Evolutionary conservation across 441 rosid genomes (phyloP).

Genomic region (Syzygium syzygioides): DNA sequence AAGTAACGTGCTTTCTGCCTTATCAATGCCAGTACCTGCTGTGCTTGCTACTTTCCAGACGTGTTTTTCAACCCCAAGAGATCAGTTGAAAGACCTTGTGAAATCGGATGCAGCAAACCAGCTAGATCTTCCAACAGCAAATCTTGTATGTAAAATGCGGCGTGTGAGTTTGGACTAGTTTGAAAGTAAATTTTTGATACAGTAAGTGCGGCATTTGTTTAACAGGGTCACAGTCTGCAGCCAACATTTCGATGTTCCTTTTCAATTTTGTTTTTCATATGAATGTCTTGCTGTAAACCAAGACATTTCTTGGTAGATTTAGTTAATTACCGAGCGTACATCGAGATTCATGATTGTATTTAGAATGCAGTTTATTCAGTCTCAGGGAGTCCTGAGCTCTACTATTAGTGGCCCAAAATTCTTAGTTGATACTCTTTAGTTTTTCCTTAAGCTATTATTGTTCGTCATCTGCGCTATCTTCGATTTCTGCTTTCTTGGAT

Average conservation of each 20-base stretch:
- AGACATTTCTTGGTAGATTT: not conserved
- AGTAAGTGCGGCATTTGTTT: not conserved
- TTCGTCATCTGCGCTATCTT: not conserved
- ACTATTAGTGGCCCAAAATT: not conserved
- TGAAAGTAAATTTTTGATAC: not conserved
- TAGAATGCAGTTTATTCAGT: not conserved
- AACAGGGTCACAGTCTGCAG: not conserved
- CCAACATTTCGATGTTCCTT: not conserved
- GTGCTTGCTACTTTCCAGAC: constrained; percentile 79
- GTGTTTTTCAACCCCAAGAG: constrained; percentile 81
- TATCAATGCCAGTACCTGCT: constrained; percentile 80
- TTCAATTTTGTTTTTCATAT: not conserved
- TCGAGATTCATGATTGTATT: not conserved
- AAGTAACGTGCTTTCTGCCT: constrained; percentile 93
- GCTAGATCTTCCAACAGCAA: constrained; percentile 79
- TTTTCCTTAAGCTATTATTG: not conserved
- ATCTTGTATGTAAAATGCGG: constrained; percentile 84
- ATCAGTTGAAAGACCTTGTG: constrained; percentile 61
- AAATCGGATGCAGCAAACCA: constrained; percentile 75
- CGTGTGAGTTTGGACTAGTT: constrained; percentile 68
- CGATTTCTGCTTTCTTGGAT: not conserved
- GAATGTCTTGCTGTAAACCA: not conserved
- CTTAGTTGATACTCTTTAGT: not conserved
- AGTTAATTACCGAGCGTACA: not conserved
- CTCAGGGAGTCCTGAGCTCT: not conserved